Evolutionary conservation across 2,329 filamentous ascomycete genomes (phyloP).

Genomic region (Aureobasidium mangrovei): DNA sequence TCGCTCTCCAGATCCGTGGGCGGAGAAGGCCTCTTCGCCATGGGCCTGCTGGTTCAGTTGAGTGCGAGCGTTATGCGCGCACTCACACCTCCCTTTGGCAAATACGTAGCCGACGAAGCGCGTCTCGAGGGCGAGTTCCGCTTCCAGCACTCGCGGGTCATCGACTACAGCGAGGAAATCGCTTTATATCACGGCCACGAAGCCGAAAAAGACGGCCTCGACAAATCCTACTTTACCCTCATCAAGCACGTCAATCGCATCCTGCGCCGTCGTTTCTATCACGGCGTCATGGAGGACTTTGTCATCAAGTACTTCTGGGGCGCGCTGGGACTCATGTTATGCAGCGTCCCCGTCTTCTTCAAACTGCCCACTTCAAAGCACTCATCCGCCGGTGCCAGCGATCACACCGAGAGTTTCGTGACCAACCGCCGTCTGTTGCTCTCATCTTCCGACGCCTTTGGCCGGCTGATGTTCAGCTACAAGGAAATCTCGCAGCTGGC

Average conservation of each 20-base stretch:
- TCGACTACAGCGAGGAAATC: conserved; percentile 93
- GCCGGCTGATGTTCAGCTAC: conserved; percentile 94
- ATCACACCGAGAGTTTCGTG: conserved; percentile 57
- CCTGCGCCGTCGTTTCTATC: conserved; percentile 79
- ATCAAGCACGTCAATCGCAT: conserved; percentile 99
- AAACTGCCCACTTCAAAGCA: conserved; percentile 67
- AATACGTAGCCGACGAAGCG: conserved; percentile 95
- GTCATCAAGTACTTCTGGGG: conserved; percentile 99
- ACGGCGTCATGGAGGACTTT: conserved; percentile 99
- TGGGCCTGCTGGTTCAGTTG: conserved; percentile 87
- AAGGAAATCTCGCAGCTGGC: conserved; percentile 94
- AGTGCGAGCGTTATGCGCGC: conserved; percentile 90
- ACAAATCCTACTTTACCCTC: conserved; percentile 97
- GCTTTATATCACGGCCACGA: conserved; percentile 87
- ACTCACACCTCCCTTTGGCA: conserved; percentile 90
- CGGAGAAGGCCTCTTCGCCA: conserved; percentile 88
- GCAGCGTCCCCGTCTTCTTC: conserved; percentile 93
- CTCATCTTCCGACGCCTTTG: conserved; percentile 90
- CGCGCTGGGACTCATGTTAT: conserved; percentile 79
- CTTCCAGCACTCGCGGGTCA: conserved; percentile 87
- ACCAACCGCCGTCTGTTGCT: conserved; percentile 89
- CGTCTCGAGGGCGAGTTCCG: conserved; percentile 91
- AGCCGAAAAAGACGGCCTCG: conserved; percentile 88
- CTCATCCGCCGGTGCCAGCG: conserved; percentile 30
- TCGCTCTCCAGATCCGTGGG: conserved; percentile 91